phyloP scores from a whole-genome alignment of 305 asterid species.

The Rubia peregrina region DNA sequence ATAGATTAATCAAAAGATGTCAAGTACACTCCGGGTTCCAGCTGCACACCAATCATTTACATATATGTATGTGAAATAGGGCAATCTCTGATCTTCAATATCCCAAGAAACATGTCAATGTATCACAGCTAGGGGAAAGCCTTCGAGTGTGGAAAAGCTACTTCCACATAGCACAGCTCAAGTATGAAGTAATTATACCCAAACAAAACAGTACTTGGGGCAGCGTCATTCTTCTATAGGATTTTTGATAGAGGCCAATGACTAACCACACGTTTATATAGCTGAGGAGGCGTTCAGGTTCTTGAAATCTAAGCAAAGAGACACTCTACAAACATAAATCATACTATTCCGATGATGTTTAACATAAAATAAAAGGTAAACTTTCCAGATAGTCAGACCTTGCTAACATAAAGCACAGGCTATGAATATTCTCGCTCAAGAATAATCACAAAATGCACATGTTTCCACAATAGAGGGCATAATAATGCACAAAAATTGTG shows the following conservation, averaged over 20 bases:
- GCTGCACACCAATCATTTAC: neutral
- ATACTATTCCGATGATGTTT: neutral
- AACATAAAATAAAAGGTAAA: no score
- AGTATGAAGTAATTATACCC: neutral
- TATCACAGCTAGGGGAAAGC: neutral
- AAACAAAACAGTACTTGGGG: neutral
- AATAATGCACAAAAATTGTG: neutral
- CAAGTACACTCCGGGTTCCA: neutral
- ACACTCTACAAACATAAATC: neutral
- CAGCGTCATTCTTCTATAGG: neutral
- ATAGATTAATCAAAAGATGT: conserved; percentile 10
- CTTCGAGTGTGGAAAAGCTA: neutral
- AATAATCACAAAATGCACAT: neutral
- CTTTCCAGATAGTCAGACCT: neutral
- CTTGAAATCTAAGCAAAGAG: neutral
- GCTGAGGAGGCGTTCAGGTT: neutral
- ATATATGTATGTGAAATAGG: neutral
- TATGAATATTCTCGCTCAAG: neutral
- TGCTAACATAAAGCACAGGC: neutral
- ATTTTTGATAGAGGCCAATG: neutral
- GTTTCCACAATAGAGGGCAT: neutral
- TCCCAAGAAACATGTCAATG: no score
- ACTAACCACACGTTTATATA: neutral
- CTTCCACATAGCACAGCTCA: neutral
- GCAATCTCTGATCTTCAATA: neutral